A percentile compares a stretch with the other conserved stretches of the same genome.
phyloP scores from a whole-genome alignment of 768 basidiomycete genomes.

The Boletus rubescentipes region DNA sequence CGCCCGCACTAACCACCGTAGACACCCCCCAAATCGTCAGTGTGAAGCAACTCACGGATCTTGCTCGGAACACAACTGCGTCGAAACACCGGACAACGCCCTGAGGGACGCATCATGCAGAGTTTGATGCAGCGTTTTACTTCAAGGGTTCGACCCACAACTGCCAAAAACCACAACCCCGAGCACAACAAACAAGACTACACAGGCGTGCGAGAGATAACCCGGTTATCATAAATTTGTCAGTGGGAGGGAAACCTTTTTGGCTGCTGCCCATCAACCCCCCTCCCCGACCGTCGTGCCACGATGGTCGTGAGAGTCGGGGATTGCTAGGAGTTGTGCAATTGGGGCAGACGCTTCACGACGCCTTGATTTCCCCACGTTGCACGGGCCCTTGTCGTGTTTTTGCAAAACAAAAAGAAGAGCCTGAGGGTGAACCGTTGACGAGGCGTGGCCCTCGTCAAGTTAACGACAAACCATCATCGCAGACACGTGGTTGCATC shows the following conservation, averaged over 20 bases:
- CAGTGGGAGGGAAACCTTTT: no score
- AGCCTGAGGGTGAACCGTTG: not conserved
- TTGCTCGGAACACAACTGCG: not conserved
- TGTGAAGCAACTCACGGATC: not conserved
- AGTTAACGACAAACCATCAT: constrained; percentile 1
- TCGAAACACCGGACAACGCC: not conserved
- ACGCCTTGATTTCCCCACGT: constrained; percentile 16
- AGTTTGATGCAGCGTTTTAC: not conserved
- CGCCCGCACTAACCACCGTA: not conserved
- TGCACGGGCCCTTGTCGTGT: constrained; percentile 6
- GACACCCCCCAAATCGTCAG: not conserved
- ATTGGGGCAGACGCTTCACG: not conserved
- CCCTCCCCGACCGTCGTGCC: constrained; percentile 1
- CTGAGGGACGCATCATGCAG: not conserved
- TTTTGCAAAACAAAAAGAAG: not conserved
- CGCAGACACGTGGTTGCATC: not conserved
- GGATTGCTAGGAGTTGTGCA: constrained; percentile 5
- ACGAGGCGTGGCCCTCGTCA: not conserved
- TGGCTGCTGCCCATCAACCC: not conserved
- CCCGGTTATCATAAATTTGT: not conserved
- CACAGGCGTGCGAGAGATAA: constrained; percentile 1
- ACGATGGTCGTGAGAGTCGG: not conserved
- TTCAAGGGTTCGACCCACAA: not conserved
- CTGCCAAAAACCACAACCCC: not conserved
- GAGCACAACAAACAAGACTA: not conserved